Conservation (phyloP, 768 basidiomycete species). For the Termitomyces bulborhizus region DNA sequence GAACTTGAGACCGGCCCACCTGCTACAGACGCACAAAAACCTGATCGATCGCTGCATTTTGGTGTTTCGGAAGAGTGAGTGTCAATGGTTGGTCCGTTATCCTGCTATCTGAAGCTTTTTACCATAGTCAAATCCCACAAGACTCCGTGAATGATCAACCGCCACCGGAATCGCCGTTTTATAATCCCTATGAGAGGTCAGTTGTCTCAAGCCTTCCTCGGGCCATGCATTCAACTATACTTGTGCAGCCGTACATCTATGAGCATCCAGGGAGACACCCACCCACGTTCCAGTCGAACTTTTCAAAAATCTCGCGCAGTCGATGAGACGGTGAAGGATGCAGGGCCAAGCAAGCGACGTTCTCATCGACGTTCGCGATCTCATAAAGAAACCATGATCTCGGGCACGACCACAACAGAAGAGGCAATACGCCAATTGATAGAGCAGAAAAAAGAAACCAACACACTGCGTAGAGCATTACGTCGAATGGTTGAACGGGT, state of each 20-base stretch:
- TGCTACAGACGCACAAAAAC: neutral
- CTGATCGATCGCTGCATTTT: neutral
- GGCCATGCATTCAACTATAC: neutral
- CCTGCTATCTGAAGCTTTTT: neutral
- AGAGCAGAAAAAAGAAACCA: constrained; percentile 28
- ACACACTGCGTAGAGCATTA: constrained; percentile 27
- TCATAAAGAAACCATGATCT: constrained; percentile 3
- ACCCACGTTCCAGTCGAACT: neutral
- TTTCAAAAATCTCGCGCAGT: neutral
- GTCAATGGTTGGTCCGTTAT: neutral
- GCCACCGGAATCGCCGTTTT: neutral
- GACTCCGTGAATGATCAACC: constrained; percentile 2
- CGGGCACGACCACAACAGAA: constrained; percentile 14
- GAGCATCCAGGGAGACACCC: neutral
- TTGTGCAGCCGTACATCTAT: neutral
- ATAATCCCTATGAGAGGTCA: neutral
- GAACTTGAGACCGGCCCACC: neutral
- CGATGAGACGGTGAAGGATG: neutral
- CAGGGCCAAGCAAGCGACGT: constrained; percentile 8
- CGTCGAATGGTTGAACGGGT: constrained; percentile 28
- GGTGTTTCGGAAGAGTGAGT: constrained; percentile 6
- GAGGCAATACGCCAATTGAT: constrained; percentile 25
- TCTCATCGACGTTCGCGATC: constrained; percentile 5
- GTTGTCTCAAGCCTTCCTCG: neutral
- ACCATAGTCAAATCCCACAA: constrained; percentile 4